phyloP scores from a whole-genome alignment of 2,329 filamentous ascomycete species.

The Tolypocladium tundrense region DNA sequence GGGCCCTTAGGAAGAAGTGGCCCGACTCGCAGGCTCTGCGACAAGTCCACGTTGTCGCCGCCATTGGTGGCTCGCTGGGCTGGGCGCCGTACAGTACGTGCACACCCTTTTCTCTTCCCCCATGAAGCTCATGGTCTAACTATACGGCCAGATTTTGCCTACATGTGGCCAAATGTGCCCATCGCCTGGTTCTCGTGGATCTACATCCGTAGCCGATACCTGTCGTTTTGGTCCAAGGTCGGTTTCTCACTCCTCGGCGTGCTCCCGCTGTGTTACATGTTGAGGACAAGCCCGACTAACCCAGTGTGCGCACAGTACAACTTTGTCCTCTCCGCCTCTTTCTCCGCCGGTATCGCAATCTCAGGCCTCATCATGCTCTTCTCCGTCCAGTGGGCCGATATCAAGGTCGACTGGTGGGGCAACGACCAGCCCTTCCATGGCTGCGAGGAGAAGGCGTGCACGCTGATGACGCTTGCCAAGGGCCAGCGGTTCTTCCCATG shows the following conservation, averaged over 20 bases:
- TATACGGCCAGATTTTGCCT: constrained; percentile 20
- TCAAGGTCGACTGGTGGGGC: constrained; percentile 35
- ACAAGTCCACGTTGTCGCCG: constrained; percentile 30
- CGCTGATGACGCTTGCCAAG: constrained; percentile 9
- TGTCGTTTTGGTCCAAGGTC: constrained; percentile 39
- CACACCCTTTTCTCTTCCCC: background rate
- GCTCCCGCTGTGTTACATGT: background rate
- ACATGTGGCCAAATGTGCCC: constrained; percentile 35
- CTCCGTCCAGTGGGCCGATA: constrained; percentile 27
- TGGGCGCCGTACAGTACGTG: constrained; percentile 31
- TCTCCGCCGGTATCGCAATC: constrained; percentile 34
- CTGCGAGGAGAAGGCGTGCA: constrained; percentile 14
- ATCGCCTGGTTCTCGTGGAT: constrained; percentile 38
- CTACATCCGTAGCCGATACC: constrained; percentile 32
- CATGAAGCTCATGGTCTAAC: background rate
- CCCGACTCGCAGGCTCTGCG: constrained; percentile 21
- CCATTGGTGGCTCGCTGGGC: constrained; percentile 27
- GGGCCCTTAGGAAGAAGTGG: constrained; percentile 21
- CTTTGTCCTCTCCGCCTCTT: constrained; percentile 36
- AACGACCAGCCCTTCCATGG: constrained; percentile 19
- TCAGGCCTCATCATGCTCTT: constrained; percentile 39
- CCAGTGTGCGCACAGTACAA: constrained; percentile 22
- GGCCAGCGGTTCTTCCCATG: constrained; percentile 18
- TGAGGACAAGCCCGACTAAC: background rate
- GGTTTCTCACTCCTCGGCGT: constrained; percentile 34